Base-by-base conservation (phyloP, 1,284 basidiomycete genomes). In the Puccinia brachypodii region DNA sequence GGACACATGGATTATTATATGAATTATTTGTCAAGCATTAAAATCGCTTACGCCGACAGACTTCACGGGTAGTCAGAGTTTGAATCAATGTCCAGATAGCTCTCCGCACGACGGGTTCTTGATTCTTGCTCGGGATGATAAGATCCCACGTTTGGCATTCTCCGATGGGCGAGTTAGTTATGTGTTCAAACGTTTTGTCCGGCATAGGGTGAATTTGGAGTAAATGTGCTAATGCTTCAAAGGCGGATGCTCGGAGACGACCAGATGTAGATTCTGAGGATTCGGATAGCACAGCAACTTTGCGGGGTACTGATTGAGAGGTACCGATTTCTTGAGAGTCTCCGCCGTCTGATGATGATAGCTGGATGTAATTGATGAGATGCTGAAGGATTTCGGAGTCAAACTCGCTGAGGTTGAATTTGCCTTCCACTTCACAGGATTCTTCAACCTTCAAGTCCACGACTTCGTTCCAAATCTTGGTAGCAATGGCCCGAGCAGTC, bases 11-110 rank as follows among this genome's bases (percentile, higher is more conserved):
- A 42, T 74, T 33, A 60, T 56, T n/a, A 3, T 53, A 40, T 22
- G 22, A 33, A 40, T 42, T 16, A 73, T 62, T 62, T 22, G 13
- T 40, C 40, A 62, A 36, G n/a, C 58, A 76, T 38, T 7, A 76
- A 66, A 66, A 62, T 9, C 25, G 31, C 80, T 82, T 58, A 82
- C 80, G 80, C 25, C 50, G n/a, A 19, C 71, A 76, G 19, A 58
- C 28, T 71, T 82, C 33, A 47, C 47, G 40, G 28, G 60, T 76
- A 40, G 62, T 53, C 44, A 82, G 47, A 28, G 62, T 68, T 50
- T 76, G 62, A 64, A 82, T 62, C 19, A 82, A 68, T 53, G 42
- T 28, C 80, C 80, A 82, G 44, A 76, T 66, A n/a, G 73, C 72
- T 47, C 62, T 82, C 19, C 80, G 73, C 9, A 76, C 64, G 33